A percentile compares a stretch with the other conserved stretches of the same genome.
phyloP scores from a whole-genome alignment of 805 yeast species.

The Barnettozyma vustinii region DNA sequence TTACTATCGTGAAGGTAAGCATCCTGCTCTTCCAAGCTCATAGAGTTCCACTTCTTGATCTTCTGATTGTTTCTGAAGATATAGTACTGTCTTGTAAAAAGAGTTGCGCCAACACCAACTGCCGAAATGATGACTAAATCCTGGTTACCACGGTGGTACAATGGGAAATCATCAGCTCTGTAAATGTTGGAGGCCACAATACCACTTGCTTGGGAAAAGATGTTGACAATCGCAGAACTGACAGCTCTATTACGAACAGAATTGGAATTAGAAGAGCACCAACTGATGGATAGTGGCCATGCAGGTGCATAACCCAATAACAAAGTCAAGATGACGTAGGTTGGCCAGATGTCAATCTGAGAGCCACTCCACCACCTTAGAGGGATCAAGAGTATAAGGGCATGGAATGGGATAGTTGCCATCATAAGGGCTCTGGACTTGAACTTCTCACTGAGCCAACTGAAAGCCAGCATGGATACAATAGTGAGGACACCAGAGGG shows the following conservation, averaged over 20 bases:
- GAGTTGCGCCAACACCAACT: constrained; percentile 3
- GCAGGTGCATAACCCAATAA: not conserved
- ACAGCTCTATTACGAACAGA: constrained; percentile 57
- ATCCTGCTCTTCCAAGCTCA: constrained; percentile 45
- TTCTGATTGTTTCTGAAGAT: constrained; percentile 35
- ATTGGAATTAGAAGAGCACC: constrained; percentile 59
- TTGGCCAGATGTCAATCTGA: constrained; percentile 5
- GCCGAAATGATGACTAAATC: constrained; percentile 4
- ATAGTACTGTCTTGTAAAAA: constrained; percentile 29
- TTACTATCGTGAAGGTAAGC: constrained; percentile 38
- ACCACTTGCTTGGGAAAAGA: constrained; percentile 54
- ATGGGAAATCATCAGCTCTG: constrained; percentile 48
- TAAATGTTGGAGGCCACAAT: constrained; percentile 55
- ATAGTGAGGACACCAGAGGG: constrained; percentile 41
- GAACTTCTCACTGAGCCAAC: constrained; percentile 31
- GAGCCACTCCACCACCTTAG: constrained; percentile 36
- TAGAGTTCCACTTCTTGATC: constrained; percentile 42
- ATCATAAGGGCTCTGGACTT: constrained; percentile 25
- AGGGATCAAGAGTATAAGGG: constrained; percentile 29
- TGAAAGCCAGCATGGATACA: constrained; percentile 30
- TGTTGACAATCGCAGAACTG: constrained; percentile 58
- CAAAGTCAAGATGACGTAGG: constrained; percentile 29
- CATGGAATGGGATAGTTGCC: constrained; percentile 28
- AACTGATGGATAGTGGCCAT: constrained; percentile 4
- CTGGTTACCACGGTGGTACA: constrained; percentile 52